phyloP scores from a whole-genome alignment of 2,329 filamentous ascomycete genomes.

The Ceratocystis harringtonii region DNA sequence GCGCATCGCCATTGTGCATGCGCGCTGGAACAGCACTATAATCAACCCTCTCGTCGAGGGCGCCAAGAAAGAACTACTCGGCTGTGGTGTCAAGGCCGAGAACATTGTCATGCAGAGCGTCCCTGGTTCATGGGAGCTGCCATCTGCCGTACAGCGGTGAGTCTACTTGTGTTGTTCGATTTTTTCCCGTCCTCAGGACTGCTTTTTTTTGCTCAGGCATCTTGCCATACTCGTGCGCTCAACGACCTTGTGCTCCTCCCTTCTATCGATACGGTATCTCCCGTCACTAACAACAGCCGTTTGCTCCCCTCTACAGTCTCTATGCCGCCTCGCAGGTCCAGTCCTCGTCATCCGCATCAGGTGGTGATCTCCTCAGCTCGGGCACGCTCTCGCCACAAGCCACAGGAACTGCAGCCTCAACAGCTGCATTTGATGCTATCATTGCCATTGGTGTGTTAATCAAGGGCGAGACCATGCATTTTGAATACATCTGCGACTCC shows the following conservation, averaged over 20 bases:
- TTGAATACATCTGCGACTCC: constrained; percentile 92
- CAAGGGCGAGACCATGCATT: constrained; percentile 98
- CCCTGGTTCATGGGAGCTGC: constrained; percentile 87
- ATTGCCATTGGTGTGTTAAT: constrained; percentile 93
- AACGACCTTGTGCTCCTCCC: not conserved
- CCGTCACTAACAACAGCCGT: not conserved
- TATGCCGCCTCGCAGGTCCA: constrained; percentile 80
- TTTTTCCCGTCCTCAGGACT: not conserved
- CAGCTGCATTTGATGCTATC: constrained; percentile 72
- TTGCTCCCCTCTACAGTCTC: constrained; percentile 36
- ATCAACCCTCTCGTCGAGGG: constrained; percentile 75
- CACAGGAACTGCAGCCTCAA: constrained; percentile 27
- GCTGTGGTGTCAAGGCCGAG: constrained; percentile 66
- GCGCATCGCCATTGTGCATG: constrained; percentile 88
- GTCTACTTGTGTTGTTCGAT: constrained; percentile 19
- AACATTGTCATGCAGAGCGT: constrained; percentile 86
- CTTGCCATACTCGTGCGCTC: not conserved
- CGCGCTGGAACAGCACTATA: constrained; percentile 82
- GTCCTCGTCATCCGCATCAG: constrained; percentile 48
- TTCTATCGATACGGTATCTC: not conserved
- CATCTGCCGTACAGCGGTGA: constrained; percentile 74
- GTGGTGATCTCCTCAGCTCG: constrained; percentile 60
- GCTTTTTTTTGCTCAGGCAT: not conserved
- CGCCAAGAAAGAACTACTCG: constrained; percentile 60
- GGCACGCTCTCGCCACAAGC: constrained; percentile 42